Conservation (phyloP, 73 alveolate genomes). For the Symbiodinium pilosum region DNA sequence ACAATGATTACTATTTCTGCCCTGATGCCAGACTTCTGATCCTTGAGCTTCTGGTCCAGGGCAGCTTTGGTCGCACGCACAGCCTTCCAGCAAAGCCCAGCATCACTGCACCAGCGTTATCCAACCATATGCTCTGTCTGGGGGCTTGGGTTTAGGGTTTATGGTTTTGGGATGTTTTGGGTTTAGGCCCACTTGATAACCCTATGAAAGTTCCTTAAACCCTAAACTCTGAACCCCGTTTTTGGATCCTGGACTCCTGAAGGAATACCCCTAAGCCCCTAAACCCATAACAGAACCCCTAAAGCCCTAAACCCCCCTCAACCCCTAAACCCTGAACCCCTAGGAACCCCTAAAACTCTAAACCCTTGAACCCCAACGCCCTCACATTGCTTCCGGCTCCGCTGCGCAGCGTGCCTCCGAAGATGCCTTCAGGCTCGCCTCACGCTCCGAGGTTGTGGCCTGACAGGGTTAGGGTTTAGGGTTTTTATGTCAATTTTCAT, state of each 20-base stretch:
- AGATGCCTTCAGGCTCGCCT: not conserved
- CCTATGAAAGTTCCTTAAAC: too few relatives aligned
- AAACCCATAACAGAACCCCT: too few relatives aligned
- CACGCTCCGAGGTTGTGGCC: not conserved
- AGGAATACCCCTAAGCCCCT: not conserved
- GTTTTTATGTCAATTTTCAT: too few relatives aligned
- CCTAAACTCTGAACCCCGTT: not conserved
- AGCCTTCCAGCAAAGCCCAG: not conserved
- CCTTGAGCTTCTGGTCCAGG: slow-evolving; percentile 32
- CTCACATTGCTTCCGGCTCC: too few relatives aligned
- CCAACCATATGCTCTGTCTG: too few relatives aligned
- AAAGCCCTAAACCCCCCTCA: not conserved
- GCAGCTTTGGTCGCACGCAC: slow-evolving; percentile 64
- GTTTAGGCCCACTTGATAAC: too few relatives aligned
- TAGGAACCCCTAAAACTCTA: not conserved
- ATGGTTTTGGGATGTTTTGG: too few relatives aligned
- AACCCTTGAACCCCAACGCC: not conserved
- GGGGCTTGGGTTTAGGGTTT: too few relatives aligned
- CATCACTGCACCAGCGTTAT: not conserved
- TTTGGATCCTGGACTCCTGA: not conserved
- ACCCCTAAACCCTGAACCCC: not conserved
- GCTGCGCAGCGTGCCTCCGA: not conserved
- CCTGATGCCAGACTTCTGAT: slow-evolving; percentile 27
- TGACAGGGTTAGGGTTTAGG: too few relatives aligned
- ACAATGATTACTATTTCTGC: too few relatives aligned